Evolutionary conservation across 176 grass and related monocot genomes (phyloP), one percentile per base, ranked within the genome.

Genomic region (Canna indica): DNA sequence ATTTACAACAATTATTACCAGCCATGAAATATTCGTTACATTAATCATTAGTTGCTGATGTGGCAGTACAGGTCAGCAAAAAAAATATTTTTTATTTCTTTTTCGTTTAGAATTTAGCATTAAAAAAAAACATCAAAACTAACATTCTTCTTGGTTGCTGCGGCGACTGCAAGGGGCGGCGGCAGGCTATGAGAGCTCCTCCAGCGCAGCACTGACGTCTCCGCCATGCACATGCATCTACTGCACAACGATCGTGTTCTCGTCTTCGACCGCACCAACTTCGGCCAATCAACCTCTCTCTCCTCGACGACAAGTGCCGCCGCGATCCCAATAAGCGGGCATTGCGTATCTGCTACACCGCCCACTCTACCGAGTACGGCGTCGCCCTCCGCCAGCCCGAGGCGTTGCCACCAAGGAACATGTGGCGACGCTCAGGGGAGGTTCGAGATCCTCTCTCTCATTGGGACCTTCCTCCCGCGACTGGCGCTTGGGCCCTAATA

Each of bases 391-490:
- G 86, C 24, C 88, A 97, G 84, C 93, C 93, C 0, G 93, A 88
- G 3, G 85, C 92, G 45, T 83, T 88, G 7, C 92, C 92, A 0
- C 86, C 84, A 0, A 88, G 93, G 41, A 97, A 88, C 88, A 77
- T 97, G 80, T 92, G 28, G 93, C 93, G 35, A 90, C 88, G 41
- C 77, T 97, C 17, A 79, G 88, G 93, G 93, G 1, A 67, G 86
- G 27, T 97, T 97, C 78, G 93, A 97, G 84, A 97, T 97, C 73
- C 88, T 97, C 4, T 97, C 93, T 0, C 80, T 97, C 46, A 97
- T 88, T 0, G 93, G 93, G 36, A 97, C 93, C 10, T 84, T 97
- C 10, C 84, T 97, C 39, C 93, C 88, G 3, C 93, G 88, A 6
- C 93, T 0, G 93, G 93, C 20, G 86, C 93, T 5, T 85, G 86